Percentiles rank a stretch among this genome's conserved stretches.
Conservation (phyloP, 83 land plant species). For the Diphasiastrum complanatum region DNA sequence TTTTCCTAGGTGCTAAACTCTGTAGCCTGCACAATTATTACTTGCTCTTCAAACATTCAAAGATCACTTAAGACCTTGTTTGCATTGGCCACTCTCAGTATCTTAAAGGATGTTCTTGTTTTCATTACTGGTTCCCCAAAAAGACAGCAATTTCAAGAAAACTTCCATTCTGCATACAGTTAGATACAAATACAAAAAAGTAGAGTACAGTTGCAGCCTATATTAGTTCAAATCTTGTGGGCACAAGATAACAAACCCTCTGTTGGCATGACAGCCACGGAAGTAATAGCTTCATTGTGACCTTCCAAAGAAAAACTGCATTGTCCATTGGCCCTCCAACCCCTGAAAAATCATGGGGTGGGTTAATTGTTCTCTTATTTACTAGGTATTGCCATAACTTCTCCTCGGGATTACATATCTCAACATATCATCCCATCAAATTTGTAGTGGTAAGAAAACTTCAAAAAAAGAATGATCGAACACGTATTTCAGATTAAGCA, state of each 20-base stretch:
- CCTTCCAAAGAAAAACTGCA: constrained; percentile 69
- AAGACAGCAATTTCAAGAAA: constrained; percentile 4
- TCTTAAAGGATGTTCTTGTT: constrained; percentile 1
- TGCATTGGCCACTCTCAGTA: constrained; percentile 10
- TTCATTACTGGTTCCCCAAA: constrained; percentile 24
- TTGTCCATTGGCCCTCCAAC: constrained; percentile 54
- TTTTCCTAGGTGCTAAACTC: no score
- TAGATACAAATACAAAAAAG: neutral
- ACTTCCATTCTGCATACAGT: constrained; percentile 1
- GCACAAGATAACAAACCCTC: constrained; percentile 32
- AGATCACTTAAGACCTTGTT: no score
- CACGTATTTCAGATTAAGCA: no score
- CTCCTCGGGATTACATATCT: no score
- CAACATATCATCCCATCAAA: no score
- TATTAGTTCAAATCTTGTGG: neutral
- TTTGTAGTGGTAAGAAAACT: no score
- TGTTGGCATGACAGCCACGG: constrained; percentile 37
- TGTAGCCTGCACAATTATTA: no score
- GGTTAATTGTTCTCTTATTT: no score
- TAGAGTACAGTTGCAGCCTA: neutral
- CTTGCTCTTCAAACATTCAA: no score
- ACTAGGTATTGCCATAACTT: no score
- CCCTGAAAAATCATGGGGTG: constrained; percentile 48
- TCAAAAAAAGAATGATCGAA: no score
- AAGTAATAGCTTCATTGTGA: constrained; percentile 60